phyloP scores from a whole-genome alignment of 495 filamentous ascomycete genomes.

The Daldinia vernicosa region DNA sequence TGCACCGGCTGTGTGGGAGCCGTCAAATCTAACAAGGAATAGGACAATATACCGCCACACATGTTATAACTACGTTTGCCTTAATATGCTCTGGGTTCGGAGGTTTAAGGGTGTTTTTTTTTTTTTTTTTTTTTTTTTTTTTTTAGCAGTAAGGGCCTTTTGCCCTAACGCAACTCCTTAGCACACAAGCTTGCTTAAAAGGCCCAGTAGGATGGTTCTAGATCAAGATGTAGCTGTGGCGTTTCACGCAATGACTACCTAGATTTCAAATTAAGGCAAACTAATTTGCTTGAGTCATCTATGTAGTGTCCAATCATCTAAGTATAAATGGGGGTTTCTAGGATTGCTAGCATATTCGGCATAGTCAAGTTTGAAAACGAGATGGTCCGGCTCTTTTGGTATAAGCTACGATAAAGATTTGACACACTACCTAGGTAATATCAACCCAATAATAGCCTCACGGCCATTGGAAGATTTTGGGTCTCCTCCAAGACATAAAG shows the following conservation, averaged over 20 bases:
- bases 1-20: neutral
- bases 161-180: neutral
- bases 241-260: neutral
- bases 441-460: neutral
- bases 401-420: neutral
- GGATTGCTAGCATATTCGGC: neutral
- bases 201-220: neutral
- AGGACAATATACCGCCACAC: neutral
- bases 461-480: constrained; percentile 15
- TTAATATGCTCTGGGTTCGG: neutral
- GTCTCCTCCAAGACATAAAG: neutral
- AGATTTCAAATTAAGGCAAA: neutral
- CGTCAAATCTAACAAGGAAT: neutral
- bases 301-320: neutral
- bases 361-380: neutral
- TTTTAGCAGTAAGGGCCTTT: neutral
- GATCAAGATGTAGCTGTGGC: neutral
- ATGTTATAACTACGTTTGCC: neutral
- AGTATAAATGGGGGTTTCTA: neutral
- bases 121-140: neutral
- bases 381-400: neutral
- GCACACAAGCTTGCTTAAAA: neutral
- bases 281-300: neutral
- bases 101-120: neutral
- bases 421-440: neutral